A percentile compares a stretch with the other conserved stretches of the same genome.
Evolutionary conservation across 1,139 yeast species (phyloP).

Genomic region (Maudiozyma humilis): DNA sequence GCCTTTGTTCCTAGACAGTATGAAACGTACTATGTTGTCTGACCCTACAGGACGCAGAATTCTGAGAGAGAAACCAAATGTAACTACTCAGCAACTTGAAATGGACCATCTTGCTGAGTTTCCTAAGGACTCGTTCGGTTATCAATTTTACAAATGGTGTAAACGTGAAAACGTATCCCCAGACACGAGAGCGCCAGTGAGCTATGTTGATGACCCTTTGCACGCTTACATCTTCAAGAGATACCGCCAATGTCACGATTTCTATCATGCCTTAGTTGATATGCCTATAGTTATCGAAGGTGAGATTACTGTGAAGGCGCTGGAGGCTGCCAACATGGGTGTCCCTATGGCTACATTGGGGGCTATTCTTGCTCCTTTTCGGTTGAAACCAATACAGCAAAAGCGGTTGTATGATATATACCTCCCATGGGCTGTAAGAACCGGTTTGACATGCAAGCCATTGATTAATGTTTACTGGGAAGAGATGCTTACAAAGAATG

Average conservation of each 20-base stretch:
- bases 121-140: constrained; percentile 72
- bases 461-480: constrained; percentile 94
- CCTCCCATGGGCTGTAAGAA: constrained; percentile 81
- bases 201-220: constrained; percentile 81
- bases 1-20: constrained; percentile 50
- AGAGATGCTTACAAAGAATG: constrained; percentile 61
- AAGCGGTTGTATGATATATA: constrained; percentile 47
- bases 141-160: constrained; percentile 71
- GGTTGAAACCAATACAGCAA: constrained; percentile 47
- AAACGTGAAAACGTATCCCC: constrained; percentile 86
- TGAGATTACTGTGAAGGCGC: constrained; percentile 84
- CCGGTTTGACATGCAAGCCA: constrained; percentile 68
- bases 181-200: constrained; percentile 83
- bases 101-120: constrained; percentile 50
- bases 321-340: constrained; percentile 88
- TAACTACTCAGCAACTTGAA: constrained; percentile 64
- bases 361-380: constrained; percentile 76
- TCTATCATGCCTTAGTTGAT: constrained; percentile 87
- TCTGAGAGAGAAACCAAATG: constrained; percentile 70
- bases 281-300: constrained; percentile 91
- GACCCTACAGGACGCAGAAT: constrained; percentile 73
- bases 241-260: constrained; percentile 94
- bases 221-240: constrained; percentile 86
- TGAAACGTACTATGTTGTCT: constrained; percentile 66
- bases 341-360: constrained; percentile 95